Conservation (phyloP, 2,329 filamentous ascomycete species). For the Sclerotinia sclerotiorum region DNA sequence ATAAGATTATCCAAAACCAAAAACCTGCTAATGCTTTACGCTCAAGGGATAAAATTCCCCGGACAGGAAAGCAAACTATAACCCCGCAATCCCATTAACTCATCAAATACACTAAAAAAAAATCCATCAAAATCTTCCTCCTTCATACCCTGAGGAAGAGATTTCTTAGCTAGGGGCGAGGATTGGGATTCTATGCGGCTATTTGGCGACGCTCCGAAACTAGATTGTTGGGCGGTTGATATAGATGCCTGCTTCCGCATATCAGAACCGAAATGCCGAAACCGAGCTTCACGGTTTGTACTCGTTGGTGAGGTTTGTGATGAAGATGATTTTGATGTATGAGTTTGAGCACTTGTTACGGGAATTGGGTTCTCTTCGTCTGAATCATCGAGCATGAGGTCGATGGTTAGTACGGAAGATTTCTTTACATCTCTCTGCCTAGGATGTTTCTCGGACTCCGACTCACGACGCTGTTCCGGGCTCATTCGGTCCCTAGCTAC, state of each 20-base stretch:
- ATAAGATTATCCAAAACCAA: background rate
- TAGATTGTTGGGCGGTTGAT: background rate
- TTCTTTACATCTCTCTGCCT: background rate
- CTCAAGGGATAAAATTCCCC: background rate
- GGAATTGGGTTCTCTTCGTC: background rate
- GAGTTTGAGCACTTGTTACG: background rate
- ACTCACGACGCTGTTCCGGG: background rate
- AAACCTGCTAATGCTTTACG: background rate
- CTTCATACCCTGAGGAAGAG: background rate
- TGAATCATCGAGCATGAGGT: background rate
- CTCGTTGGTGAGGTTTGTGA: background rate
- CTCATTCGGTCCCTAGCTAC: background rate
- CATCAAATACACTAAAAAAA: background rate
- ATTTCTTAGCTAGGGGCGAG: background rate
- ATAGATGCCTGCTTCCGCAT: background rate
- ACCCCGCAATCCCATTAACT: background rate
- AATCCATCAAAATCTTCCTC: slow-evolving; percentile 11
- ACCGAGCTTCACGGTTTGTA: background rate
- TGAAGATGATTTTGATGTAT: background rate
- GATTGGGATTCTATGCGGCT: background rate
- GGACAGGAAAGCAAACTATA: background rate
- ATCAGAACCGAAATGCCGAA: background rate
- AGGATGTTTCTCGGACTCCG: background rate
- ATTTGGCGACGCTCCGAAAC: background rate
- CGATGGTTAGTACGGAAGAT: background rate